Evolutionary conservation across 345 rosid genomes (phyloP), one percentile per base, ranked within the genome.

Genomic region (Eucalyptus dawsonii): DNA sequence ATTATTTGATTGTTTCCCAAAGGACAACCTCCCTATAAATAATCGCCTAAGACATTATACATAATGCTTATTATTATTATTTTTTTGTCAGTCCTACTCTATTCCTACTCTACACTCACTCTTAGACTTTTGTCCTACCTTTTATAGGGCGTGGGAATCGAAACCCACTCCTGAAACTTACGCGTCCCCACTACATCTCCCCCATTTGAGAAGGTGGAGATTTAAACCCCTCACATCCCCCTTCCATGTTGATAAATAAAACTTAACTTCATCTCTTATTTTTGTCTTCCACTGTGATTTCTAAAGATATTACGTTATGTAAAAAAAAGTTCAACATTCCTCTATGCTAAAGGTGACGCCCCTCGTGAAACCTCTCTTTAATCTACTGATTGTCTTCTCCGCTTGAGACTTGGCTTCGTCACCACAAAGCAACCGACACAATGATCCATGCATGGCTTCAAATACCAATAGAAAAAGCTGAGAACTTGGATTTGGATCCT

Each of bases 21-120:
- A 22, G 1, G 62, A 1, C 3, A 22, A 22, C 62, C 13, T 24
- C 3, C 13, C 62, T 24, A 56, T 56, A 24, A 24, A 24, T 22
- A 22, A 0, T 9, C 0, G 2, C 3, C 14, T 56, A 24, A 24
- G 13, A 24, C 13, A 56, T 56, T 9, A 24, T 56, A 56, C 1
- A 22, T 11, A 24, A 1, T 56, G 29, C 29, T 56, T 56, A 22
- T 56, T 24, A 56, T n/a, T n/a, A n/a, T n/a, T n/a, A n/a, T n/a
- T n/a, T n/a, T n/a, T n/a, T n/a, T n/a, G n/a, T n/a, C n/a, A n/a
- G n/a, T n/a, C n/a, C n/a, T n/a, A n/a, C n/a, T n/a, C n/a, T n/a
- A n/a, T n/a, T n/a, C n/a, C n/a, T n/a, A n/a, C n/a, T n/a, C n/a
- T n/a, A n/a, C n/a, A n/a, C n/a, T n/a, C n/a, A n/a, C n/a, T n/a